A percentile compares a stretch with the other conserved stretches of the same genome.
Evolutionary conservation across 768 basidiomycete genomes (phyloP).

Genomic region (Hericium alpestre): DNA sequence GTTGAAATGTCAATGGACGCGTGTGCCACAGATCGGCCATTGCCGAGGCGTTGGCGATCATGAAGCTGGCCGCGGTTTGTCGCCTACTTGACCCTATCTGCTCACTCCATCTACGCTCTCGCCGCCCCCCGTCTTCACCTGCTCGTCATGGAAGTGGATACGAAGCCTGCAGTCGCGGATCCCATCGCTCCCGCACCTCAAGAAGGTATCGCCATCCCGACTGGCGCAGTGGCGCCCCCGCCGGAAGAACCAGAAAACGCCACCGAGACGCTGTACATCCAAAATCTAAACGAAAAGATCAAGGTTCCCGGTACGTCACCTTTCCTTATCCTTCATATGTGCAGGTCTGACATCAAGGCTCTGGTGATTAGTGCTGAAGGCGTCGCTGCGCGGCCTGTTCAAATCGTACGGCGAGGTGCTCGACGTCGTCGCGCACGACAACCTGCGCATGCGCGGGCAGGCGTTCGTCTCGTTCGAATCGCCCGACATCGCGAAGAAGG

Average conservation of each 20-base stretch:
- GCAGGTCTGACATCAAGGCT: not conserved
- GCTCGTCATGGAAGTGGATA: not conserved
- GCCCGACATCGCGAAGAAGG: conserved; percentile 74
- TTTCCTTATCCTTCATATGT: not conserved
- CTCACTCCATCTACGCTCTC: too few relatives aligned
- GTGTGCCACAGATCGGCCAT: too few relatives aligned
- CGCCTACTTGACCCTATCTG: too few relatives aligned
- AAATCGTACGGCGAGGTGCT: conserved; percentile 88
- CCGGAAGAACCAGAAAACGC: conserved; percentile 33
- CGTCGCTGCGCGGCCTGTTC: conserved; percentile 81
- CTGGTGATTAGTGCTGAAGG: conserved; percentile 59
- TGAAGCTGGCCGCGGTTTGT: too few relatives aligned
- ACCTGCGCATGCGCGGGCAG: conserved; percentile 96
- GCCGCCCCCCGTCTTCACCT: too few relatives aligned
- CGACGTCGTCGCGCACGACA: conserved; percentile 90
- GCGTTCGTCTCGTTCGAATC: conserved; percentile 91
- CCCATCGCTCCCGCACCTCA: not conserved
- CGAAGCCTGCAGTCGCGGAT: not conserved
- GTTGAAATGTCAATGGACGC: too few relatives aligned
- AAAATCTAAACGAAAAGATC: conserved; percentile 93
- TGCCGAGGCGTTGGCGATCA: too few relatives aligned
- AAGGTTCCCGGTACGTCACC: conserved; percentile 54
- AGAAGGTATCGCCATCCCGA: not conserved
- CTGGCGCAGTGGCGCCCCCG: conserved; percentile 10
- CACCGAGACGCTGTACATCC: conserved; percentile 88